Evolutionary conservation across 1,139 yeast species (phyloP).

Genomic region (Magnusiomyces clavatus): DNA sequence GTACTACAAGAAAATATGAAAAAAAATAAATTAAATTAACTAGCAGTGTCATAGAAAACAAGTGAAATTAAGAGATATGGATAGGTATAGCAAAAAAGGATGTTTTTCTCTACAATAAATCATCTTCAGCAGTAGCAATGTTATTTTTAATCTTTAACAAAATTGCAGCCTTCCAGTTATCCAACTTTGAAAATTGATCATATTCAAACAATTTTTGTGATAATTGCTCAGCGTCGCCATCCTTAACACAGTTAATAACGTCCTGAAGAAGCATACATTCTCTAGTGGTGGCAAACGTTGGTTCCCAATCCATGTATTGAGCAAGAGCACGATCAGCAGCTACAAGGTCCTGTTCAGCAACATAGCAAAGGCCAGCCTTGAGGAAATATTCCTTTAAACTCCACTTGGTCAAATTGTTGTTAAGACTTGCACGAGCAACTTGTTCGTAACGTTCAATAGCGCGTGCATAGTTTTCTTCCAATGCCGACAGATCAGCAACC

Average conservation of each 20-base stretch:
- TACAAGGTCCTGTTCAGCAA: constrained; percentile 73
- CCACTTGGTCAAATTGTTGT: constrained; percentile 79
- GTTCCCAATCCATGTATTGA: constrained; percentile 63
- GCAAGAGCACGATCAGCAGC: constrained; percentile 73
- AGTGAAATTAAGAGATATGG: too few species aligned
- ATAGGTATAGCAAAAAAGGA: too few species aligned
- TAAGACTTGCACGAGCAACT: constrained; percentile 67
- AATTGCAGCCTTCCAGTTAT: constrained; percentile 85
- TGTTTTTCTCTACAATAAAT: constrained; percentile 25
- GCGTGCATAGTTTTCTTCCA: constrained; percentile 57
- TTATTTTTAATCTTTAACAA: constrained; percentile 73
- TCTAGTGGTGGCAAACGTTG: constrained; percentile 68
- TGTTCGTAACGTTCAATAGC: constrained; percentile 73
- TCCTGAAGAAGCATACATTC: constrained; percentile 61
- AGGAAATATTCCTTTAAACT: constrained; percentile 85
- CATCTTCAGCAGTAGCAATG: constrained; percentile 69
- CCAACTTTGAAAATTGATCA: constrained; percentile 84
- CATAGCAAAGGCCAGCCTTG: constrained; percentile 71
- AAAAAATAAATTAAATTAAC: too few species aligned
- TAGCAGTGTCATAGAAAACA: too few species aligned
- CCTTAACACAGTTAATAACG: constrained; percentile 61
- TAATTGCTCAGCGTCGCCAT: constrained; percentile 72
- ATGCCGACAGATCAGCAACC: constrained; percentile 86
- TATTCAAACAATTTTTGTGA: constrained; percentile 71
- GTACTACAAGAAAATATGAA: too few species aligned